These are phyloP conservation scores for Diplodia sapinea DNA, from an alignment of 2,329 filamentous ascomycete species.

Conservation along the genomic window DNA sequence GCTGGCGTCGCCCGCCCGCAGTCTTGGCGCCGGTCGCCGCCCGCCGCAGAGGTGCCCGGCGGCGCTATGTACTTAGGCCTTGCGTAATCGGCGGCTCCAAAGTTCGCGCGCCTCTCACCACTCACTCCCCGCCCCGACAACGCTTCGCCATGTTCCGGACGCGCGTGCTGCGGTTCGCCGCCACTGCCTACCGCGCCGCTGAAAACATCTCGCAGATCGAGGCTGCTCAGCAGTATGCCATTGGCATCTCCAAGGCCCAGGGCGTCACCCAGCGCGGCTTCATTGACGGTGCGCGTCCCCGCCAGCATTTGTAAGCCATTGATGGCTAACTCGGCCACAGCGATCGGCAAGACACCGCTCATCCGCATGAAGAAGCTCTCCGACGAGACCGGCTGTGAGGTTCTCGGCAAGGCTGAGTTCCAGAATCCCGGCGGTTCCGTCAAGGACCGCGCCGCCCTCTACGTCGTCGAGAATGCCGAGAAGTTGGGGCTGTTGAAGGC, in stretches of 20 bases:
- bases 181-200: conserved; percentile 60
- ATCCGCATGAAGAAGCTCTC: conserved; percentile 90
- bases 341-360: conserved; percentile 95
- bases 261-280: conserved; percentile 75
- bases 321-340: conserved; percentile 55
- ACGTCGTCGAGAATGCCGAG: conserved; percentile 92
- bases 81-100: conserved; percentile 31
- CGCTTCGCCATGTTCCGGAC: conserved; percentile 68
- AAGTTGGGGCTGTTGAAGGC: conserved; percentile 80
- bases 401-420: conserved; percentile 97
- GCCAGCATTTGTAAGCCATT: conserved; percentile 14
- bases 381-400: conserved; percentile 86
- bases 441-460: conserved; percentile 95
- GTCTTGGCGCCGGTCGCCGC: conserved; percentile 2
- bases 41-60: not conserved
- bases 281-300: conserved; percentile 70
- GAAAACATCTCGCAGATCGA: conserved; percentile 56
- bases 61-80: not conserved
- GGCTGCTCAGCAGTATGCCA: conserved; percentile 63
- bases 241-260: conserved; percentile 79
- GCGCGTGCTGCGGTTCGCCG: conserved; percentile 70
- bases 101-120: conserved; percentile 13
- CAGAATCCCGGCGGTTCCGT: conserved; percentile 97
- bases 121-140: conserved; percentile 2
- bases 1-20: not conserved